Evolutionary conservation across 2,329 filamentous ascomycete genomes (phyloP).

Genomic region (Penicillium thymicola): DNA sequence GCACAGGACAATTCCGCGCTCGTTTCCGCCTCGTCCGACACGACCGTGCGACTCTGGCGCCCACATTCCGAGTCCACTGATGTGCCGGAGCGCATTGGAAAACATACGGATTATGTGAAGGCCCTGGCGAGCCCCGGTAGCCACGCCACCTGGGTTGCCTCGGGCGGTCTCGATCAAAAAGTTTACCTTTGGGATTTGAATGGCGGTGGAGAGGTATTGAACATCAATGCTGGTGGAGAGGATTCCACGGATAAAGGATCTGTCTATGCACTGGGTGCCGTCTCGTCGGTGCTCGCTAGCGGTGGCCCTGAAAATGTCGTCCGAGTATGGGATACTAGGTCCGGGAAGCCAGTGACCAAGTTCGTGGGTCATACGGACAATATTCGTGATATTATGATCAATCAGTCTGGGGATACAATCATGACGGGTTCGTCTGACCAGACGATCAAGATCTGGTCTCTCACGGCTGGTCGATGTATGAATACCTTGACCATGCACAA

Average conservation of each 20-base stretch:
- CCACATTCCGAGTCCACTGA: conserved; percentile 63
- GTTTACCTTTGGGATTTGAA: conserved; percentile 92
- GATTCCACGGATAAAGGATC: conserved; percentile 87
- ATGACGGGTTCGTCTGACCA: conserved; percentile 94
- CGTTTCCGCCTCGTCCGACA: conserved; percentile 88
- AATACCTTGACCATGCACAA: conserved; percentile 99
- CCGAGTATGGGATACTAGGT: conserved; percentile 83
- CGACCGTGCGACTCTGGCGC: conserved; percentile 89
- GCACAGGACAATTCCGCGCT: conserved; percentile 74
- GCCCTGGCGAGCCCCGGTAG: conserved; percentile 75
- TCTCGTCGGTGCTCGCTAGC: conserved; percentile 77
- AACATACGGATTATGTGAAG: conserved; percentile 96
- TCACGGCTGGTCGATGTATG: conserved; percentile 92
- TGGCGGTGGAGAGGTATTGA: conserved; percentile 78
- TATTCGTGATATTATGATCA: conserved; percentile 85
- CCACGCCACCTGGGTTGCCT: conserved; percentile 81
- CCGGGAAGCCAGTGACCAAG: conserved; percentile 88
- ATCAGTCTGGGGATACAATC: conserved; percentile 82
- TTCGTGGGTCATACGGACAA: conserved; percentile 97
- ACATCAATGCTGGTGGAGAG: conserved; percentile 73
- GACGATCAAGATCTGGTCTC: conserved; percentile 97
- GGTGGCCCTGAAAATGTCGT: conserved; percentile 93
- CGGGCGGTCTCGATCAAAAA: conserved; percentile 87
- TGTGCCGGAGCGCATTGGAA: conserved; percentile 76
- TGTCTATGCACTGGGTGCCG: conserved; percentile 83